Percentiles rank a stretch among this genome's conserved stretches.
Conservation (phyloP, 208 protist genomes). For the Pavlovales sp. region DNA sequence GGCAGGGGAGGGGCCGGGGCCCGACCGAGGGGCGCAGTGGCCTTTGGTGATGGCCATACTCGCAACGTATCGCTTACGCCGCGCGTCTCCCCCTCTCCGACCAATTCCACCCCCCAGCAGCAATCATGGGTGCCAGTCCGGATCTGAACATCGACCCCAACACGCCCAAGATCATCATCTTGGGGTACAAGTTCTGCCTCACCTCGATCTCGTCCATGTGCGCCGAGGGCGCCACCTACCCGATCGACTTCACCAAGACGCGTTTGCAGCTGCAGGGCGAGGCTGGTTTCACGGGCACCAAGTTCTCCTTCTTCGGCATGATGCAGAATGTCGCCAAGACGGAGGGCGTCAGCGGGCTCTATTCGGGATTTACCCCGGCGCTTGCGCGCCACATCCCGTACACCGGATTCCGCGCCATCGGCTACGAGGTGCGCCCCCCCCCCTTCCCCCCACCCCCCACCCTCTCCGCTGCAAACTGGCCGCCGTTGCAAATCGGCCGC, state of each 20-base stretch:
- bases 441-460: background rate
- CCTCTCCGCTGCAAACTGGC: background rate
- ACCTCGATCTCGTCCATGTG: constrained; percentile 10
- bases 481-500: too few relatives aligned
- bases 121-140: too few relatives aligned
- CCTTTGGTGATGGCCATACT: too few relatives aligned
- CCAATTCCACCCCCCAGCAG: too few relatives aligned
- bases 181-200: constrained; percentile 25
- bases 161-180: background rate
- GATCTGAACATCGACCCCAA: background rate
- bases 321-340: constrained; percentile 35
- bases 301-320: constrained; percentile 34
- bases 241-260: constrained; percentile 45
- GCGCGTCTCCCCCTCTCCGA: too few relatives aligned
- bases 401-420: constrained; percentile 39
- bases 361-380: constrained; percentile 27
- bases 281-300: constrained; percentile 30
- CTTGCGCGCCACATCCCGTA: constrained; percentile 41
- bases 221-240: constrained; percentile 34
- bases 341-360: constrained; percentile 22
- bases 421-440: background rate
- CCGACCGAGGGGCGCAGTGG: too few relatives aligned
- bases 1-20: too few relatives aligned
- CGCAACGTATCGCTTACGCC: too few relatives aligned
- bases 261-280: constrained; percentile 36